Evolutionary conservation across 306 rosid genomes (phyloP).

Genomic region (Vigna radiata): DNA sequence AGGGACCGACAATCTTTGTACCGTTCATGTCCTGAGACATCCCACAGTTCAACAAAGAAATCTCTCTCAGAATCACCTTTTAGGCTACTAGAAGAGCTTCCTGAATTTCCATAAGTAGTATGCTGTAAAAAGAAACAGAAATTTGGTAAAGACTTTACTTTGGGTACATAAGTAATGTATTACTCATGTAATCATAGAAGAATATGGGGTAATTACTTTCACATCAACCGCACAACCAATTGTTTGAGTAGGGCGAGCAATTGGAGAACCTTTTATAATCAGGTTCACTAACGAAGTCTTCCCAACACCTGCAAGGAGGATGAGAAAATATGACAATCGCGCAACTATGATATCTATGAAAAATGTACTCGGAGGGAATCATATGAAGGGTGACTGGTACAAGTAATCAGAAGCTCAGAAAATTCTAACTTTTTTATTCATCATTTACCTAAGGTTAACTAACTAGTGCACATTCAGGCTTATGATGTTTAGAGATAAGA

Average conservation of each 20-base stretch:
- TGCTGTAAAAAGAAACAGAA: constrained; percentile 58
- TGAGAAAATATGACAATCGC: constrained; percentile 33
- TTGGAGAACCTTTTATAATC: constrained; percentile 83
- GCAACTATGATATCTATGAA: constrained; percentile 10
- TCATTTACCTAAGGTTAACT: constrained; percentile 10
- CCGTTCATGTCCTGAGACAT: constrained; percentile 96
- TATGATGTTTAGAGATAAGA: constrained; percentile 28
- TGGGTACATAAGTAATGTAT: constrained; percentile 36
- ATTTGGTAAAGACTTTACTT: constrained; percentile 33
- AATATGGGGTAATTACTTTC: constrained; percentile 57
- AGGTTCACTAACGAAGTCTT: constrained; percentile 90
- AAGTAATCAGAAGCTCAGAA: constrained; percentile 30
- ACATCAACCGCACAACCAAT: constrained; percentile 92
- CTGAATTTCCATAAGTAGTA: constrained; percentile 74
- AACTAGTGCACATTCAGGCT: constrained; percentile 26
- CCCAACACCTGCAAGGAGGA: constrained; percentile 78
- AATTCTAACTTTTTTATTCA: constrained; percentile 4
- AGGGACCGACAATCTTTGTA: constrained; percentile 95
- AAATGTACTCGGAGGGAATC: constrained; percentile 12
- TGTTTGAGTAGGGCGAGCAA: constrained; percentile 78
- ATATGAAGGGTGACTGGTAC: not conserved
- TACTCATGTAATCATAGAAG: constrained; percentile 15
- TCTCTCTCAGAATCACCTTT: constrained; percentile 89
- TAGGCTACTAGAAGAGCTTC: constrained; percentile 90
- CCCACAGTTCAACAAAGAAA: constrained; percentile 97